Conservation (phyloP, 2,329 filamentous ascomycete genomes). For the Claviceps pazoutovae region DNA sequence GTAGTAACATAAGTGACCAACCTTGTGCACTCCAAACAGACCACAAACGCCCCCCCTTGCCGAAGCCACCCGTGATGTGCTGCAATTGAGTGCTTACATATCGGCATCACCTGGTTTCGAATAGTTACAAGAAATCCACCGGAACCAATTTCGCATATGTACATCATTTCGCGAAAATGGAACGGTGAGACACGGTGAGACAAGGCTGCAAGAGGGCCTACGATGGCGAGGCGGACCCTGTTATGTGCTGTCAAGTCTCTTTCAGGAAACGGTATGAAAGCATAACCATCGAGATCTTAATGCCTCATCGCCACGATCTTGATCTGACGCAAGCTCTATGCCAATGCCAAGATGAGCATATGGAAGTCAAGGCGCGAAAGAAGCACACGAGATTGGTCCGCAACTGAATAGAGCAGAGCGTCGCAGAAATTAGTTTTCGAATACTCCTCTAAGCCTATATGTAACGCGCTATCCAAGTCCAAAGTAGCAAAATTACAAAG, state of each 20-base stretch:
- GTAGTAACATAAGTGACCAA: too few relatives aligned
- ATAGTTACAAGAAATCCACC: too few relatives aligned
- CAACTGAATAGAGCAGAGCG: not conserved
- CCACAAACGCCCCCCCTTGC: too few relatives aligned
- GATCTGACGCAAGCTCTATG: not conserved
- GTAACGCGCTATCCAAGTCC: not conserved
- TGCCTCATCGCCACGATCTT: not conserved
- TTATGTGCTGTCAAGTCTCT: not conserved
- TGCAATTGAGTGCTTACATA: too few relatives aligned
- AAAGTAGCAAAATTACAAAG: not conserved
- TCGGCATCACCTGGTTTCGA: too few relatives aligned
- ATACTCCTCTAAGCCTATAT: not conserved
- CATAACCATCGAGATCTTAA: not conserved
- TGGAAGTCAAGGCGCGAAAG: not conserved
- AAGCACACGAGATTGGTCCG: not conserved
- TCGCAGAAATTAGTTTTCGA: not conserved
- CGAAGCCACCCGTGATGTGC: too few relatives aligned
- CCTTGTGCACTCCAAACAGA: too few relatives aligned
- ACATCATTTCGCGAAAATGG: too few relatives aligned
- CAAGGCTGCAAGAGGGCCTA: not conserved
- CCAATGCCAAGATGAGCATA: not conserved
- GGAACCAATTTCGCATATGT: too few relatives aligned
- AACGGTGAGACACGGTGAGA: not conserved
- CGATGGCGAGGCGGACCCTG: not conserved
- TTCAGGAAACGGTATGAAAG: too few relatives aligned